Evolutionary conservation across 352 stramenopile species (phyloP).

Genomic region (Globisporangium acanthophoron): DNA sequence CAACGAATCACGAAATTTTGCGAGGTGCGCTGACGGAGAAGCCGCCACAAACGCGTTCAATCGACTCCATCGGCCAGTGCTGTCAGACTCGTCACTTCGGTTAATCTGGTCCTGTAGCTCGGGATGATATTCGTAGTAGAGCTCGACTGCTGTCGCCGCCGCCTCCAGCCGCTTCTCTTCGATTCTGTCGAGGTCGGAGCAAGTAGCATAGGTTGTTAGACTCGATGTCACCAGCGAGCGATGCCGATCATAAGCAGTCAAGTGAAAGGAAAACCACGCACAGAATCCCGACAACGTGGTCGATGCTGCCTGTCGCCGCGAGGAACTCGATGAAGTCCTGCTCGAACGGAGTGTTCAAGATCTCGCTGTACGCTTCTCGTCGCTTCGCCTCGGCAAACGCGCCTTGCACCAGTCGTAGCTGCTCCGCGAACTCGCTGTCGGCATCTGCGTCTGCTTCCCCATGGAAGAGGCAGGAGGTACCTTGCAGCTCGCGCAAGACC

Average conservation of each 20-base stretch:
- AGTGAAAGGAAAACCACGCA: slow-evolving; percentile 6
- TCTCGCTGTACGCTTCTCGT: slow-evolving; percentile 18
- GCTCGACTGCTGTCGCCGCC: slow-evolving; percentile 26
- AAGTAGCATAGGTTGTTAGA: slow-evolving; percentile 1
- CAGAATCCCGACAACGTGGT: slow-evolving; percentile 15
- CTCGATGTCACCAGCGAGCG: not conserved
- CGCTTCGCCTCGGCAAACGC: slow-evolving; percentile 30
- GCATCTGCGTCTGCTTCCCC: slow-evolving; percentile 2
- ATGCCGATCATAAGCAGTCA: too few relatives aligned
- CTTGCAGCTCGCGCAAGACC: slow-evolving; percentile 32
- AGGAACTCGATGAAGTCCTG: slow-evolving; percentile 41
- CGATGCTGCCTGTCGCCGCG: slow-evolving; percentile 25
- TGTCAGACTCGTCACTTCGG: not conserved
- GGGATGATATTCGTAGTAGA: slow-evolving; percentile 35
- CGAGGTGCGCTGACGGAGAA: slow-evolving; percentile 16
- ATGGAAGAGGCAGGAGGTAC: slow-evolving; percentile 26
- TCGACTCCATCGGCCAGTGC: slow-evolving; percentile 5
- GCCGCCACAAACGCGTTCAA: slow-evolving; percentile 18
- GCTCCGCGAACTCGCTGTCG: slow-evolving; percentile 22
- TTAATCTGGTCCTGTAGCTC: not conserved
- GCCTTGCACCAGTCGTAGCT: slow-evolving; percentile 32
- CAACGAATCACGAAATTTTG: slow-evolving; percentile 12
- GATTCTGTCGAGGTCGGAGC: slow-evolving; percentile 16
- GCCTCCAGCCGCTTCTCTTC: slow-evolving; percentile 31
- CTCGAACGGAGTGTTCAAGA: slow-evolving; percentile 35